These are phyloP conservation scores for Colletotrichum lini DNA, from an alignment of 2,329 filamentous ascomycete species.

Conservation along the genomic window DNA sequence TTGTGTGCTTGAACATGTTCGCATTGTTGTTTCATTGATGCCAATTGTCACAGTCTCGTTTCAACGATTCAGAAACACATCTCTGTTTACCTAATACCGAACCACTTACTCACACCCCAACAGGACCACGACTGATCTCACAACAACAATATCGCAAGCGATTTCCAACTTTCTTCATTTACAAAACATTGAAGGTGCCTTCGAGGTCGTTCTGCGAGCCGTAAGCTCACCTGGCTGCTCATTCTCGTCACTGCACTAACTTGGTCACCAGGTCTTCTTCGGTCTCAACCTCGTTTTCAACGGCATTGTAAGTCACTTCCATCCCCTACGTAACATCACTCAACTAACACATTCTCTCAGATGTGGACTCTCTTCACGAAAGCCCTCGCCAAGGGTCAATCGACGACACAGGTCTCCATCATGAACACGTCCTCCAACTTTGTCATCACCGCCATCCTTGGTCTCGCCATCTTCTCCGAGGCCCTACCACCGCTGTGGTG, in stretches of 20 bases:
- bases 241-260: slow-evolving; percentile 16
- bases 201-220: slow-evolving; percentile 65
- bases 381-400: slow-evolving; percentile 80
- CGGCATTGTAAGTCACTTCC: slow-evolving; percentile 67
- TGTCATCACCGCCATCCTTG: slow-evolving; percentile 81
- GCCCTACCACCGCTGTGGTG: slow-evolving; percentile 82
- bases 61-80: background rate
- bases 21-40: too few relatives aligned
- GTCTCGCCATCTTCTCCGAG: slow-evolving; percentile 80
- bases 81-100: slow-evolving; percentile 1
- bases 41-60: background rate
- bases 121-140: slow-evolving; percentile 71
- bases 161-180: slow-evolving; percentile 63
- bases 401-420: slow-evolving; percentile 84
- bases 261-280: slow-evolving; percentile 75
- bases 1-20: background rate
- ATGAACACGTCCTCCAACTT: slow-evolving; percentile 89
- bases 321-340: background rate
- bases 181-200: slow-evolving; percentile 54
- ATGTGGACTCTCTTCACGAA: slow-evolving; percentile 91
- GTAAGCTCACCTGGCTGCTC: slow-evolving; percentile 54
- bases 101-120: slow-evolving; percentile 26
- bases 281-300: slow-evolving; percentile 82
- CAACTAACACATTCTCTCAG: slow-evolving; percentile 48
- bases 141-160: slow-evolving; percentile 60